phyloP scores from a whole-genome alignment of 441 rosid species.

The Aquilaria agallochum region DNA sequence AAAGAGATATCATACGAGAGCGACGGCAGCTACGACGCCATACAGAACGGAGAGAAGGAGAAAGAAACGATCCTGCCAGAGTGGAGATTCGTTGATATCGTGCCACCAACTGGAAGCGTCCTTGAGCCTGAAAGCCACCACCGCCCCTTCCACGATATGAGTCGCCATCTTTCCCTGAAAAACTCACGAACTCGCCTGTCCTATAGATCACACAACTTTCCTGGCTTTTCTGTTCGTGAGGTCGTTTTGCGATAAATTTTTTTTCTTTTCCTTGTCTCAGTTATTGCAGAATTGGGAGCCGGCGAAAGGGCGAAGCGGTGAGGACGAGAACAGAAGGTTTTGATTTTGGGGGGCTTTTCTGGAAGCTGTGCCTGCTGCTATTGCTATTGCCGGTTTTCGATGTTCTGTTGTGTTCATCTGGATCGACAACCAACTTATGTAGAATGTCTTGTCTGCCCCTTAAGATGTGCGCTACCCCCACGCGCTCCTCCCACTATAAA shows the following conservation, averaged over 20 bases:
- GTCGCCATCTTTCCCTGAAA: constrained; percentile 20
- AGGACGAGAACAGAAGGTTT: neutral
- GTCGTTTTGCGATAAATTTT: neutral
- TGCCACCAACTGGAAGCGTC: constrained; percentile 76
- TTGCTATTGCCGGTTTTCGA: too few relatives aligned
- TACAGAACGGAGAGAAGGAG: constrained; percentile 64
- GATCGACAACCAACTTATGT: too few relatives aligned
- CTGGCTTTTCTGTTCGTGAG: constrained; percentile 1
- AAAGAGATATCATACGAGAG: constrained; percentile 40
- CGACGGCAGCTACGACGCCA: constrained; percentile 64
- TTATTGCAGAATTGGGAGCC: constrained; percentile 15
- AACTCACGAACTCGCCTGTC: constrained; percentile 6
- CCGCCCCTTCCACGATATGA: constrained; percentile 27
- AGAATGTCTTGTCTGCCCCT: too few relatives aligned
- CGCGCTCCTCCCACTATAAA: too few relatives aligned
- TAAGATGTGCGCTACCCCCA: too few relatives aligned
- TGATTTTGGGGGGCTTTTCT: too few relatives aligned
- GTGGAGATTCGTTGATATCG: constrained; percentile 47
- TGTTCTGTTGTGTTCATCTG: too few relatives aligned
- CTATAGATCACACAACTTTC: neutral
- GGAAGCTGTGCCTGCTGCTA: too few relatives aligned
- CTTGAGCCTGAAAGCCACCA: constrained; percentile 35
- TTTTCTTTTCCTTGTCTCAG: neutral
- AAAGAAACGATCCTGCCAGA: constrained; percentile 89
- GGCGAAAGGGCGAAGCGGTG: constrained; percentile 11